Evolutionary conservation across 139 green algal species (phyloP).

Genomic region (Chlorella sp.): DNA sequence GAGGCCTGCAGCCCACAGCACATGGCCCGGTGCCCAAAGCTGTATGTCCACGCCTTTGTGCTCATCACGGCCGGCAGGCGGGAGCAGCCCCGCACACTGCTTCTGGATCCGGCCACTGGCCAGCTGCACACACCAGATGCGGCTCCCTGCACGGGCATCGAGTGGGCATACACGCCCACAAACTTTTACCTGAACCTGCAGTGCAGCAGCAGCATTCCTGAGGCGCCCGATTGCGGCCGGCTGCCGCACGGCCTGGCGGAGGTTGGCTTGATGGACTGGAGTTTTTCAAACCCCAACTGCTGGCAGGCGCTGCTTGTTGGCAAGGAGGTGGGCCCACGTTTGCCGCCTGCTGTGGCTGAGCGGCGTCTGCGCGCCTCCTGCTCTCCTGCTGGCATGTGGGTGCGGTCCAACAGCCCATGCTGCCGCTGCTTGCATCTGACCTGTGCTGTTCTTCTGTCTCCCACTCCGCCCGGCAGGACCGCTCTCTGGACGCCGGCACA

Average conservation of each 20-base stretch:
- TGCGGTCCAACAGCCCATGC: too few relatives aligned
- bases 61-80: slow-evolving; percentile 74
- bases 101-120: slow-evolving; percentile 80
- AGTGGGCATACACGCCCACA: slow-evolving; percentile 75
- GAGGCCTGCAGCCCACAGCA: too few relatives aligned
- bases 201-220: slow-evolving; percentile 34
- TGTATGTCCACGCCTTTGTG: slow-evolving; percentile 81
- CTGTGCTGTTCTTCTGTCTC: too few relatives aligned
- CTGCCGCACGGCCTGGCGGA: background rate
- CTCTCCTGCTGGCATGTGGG: too few relatives aligned
- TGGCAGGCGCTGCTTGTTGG: slow-evolving; percentile 10
- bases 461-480: too few relatives aligned
- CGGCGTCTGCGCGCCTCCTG: too few relatives aligned
- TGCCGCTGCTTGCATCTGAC: too few relatives aligned
- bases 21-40: background rate
- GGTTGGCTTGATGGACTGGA: slow-evolving; percentile 38
- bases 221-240: background rate
- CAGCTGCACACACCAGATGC: slow-evolving; percentile 47
- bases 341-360: too few relatives aligned
- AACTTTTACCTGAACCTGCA: slow-evolving; percentile 65
- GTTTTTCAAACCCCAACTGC: slow-evolving; percentile 25
- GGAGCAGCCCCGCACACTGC: slow-evolving; percentile 64
- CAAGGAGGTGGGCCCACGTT: background rate
- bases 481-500: too few relatives aligned
- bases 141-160: slow-evolving; percentile 79